Evolutionary conservation across 176 grass and related monocot species (phyloP).

Genomic region (Musa acuminata): DNA sequence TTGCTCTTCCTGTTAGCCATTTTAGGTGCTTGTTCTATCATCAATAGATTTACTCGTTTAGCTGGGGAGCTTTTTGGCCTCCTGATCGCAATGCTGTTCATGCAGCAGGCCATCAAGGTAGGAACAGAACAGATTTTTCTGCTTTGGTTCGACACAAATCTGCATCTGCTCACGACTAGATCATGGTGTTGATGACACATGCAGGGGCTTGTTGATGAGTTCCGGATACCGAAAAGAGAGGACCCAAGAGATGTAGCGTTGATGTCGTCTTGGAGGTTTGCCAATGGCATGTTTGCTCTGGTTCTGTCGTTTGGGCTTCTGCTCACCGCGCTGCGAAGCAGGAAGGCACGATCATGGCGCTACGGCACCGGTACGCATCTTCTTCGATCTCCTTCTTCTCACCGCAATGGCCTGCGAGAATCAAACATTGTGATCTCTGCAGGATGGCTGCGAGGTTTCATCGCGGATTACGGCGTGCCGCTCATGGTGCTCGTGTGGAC

Average conservation of each 20-base stretch:
- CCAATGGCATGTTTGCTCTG: conserved; percentile 93
- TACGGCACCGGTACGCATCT: conserved; percentile 60
- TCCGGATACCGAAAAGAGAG: conserved; percentile 65
- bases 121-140: conserved; percentile 5
- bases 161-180: too few species aligned
- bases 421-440: not conserved
- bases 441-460: conserved; percentile 86
- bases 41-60: conserved; percentile 88
- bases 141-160: not conserved
- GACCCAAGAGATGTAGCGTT: conserved; percentile 49
- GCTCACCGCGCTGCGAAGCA: conserved; percentile 75
- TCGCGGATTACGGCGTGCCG: conserved; percentile 94
- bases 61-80: conserved; percentile 95
- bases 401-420: not conserved
- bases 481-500: conserved; percentile 97
- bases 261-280: conserved; percentile 66
- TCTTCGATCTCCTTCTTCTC: conserved; percentile 7
- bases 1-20: conserved; percentile 75
- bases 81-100: conserved; percentile 97
- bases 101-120: conserved; percentile 99
- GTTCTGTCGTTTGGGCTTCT: conserved; percentile 91
- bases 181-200: not conserved
- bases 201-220: conserved; percentile 88
- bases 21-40: conserved; percentile 75
- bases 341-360: conserved; percentile 96